These are phyloP conservation scores for Didymella sp. DNA, from an alignment of 2,329 filamentous ascomycete species.

Conservation along the genomic window DNA sequence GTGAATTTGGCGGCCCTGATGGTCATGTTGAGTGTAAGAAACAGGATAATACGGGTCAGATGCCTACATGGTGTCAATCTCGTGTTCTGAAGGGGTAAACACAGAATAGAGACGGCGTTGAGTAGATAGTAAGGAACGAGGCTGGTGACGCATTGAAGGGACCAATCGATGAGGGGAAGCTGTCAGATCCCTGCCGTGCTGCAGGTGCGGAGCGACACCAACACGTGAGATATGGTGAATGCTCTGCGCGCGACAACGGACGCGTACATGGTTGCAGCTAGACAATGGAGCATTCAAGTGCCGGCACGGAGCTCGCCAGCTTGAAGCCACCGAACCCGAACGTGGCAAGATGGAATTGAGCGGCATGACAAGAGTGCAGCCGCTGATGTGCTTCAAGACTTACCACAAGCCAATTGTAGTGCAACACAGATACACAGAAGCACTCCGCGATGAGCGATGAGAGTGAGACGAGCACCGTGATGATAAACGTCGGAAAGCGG, in stretches of 20 bases:
- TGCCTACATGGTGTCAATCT: slow-evolving; percentile 22
- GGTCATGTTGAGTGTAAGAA: slow-evolving; percentile 62
- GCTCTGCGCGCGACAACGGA: neutral
- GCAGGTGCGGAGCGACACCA: neutral
- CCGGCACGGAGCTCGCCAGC: neutral
- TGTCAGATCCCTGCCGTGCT: slow-evolving; percentile 5
- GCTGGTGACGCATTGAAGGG: slow-evolving; percentile 1
- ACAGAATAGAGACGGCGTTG: slow-evolving; percentile 17
- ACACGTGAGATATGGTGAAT: neutral
- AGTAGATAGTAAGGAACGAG: neutral
- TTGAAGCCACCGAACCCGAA: slow-evolving; percentile 1
- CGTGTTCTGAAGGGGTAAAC: slow-evolving; percentile 8
- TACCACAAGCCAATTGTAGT: slow-evolving; percentile 1
- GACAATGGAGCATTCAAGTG: slow-evolving; percentile 4
- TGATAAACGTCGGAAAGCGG: slow-evolving; percentile 15
- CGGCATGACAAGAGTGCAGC: neutral
- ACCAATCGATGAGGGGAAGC: slow-evolving; percentile 3
- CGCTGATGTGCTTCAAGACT: neutral
- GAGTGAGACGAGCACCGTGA: slow-evolving; percentile 19
- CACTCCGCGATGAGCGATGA: slow-evolving; percentile 5
- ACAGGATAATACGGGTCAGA: neutral
- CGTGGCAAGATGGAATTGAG: neutral
- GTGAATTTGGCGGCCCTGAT: slow-evolving; percentile 75
- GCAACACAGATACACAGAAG: neutral
- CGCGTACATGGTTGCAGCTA: neutral